Evolutionary conservation across 2,329 filamentous ascomycete species (phyloP), one percentile per base, ranked within the genome.

Genomic region (Arthroderma uncinatum): DNA sequence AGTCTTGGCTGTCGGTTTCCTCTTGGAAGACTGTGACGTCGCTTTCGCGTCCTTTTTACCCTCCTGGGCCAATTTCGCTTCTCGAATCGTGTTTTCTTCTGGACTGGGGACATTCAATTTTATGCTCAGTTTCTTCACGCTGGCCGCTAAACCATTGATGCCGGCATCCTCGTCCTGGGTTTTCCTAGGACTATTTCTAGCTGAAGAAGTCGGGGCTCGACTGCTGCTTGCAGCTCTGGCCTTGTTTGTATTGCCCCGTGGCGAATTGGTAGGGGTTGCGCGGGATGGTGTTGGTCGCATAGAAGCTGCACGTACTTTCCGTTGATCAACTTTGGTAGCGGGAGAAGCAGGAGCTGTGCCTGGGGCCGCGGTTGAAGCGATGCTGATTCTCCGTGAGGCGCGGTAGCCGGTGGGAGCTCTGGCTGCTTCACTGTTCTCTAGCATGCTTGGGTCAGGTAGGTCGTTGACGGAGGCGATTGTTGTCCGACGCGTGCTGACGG

Each of bases 381-480:
- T 65, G 57, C 72, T 74, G 9, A 62, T 62, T 55, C 65, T 59
- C 42, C 65, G 61, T 39, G 63, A 64, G 33, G 59, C 52, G 37
- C 61, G 60, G 9, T 56, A 42, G 50, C 44, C 44, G 9, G 60
- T 53, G 10, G 8, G n/a, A 4, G 47, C 40, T 6, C 57, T 54
- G 39, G 25, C 21, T 2, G 48, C 7, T 9, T 54, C 53, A 67
- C 63, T 0, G 66, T 65, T 21, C 59, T 56, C 48, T 6, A 39
- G 12, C 30, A 52, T 42, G 25, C 65, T 59, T n/a, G 67, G 57
- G 59, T 69, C 69, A 39, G 75, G 71, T 6, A 80, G 64, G 36
- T 76, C 73, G n/a, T 73, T 69, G 1, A 78, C 68, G 28, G 78
- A 79, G 28, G 78, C 79, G 47, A 85, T 79, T 0, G 84, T 89